Base-by-base conservation (phyloP, 2,329 filamentous ascomycete species). In the Aspergillus amoenus region DNA sequence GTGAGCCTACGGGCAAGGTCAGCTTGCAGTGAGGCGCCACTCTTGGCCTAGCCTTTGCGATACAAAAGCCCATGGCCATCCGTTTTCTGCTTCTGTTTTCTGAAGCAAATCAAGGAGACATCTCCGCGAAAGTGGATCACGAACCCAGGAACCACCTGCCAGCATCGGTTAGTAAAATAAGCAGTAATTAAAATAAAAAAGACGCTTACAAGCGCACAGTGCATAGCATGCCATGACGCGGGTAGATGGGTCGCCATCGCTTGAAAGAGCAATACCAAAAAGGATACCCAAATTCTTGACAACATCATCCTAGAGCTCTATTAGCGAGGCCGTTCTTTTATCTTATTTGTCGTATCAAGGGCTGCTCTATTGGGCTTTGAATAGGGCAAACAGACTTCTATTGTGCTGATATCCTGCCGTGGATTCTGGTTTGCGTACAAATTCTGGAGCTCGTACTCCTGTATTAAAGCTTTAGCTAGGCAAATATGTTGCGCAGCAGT, bases 151-250 rank as follows among this genome's bases (percentile, higher is more conserved):
- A 44, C 66, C 62, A 47, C 67, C 70, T 72, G 42, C 3, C 12
- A 45, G 39, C 2, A 18, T 13, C 24, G 32, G 12, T 58, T 18
- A 55, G 44, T 37, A 15, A 17, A 21, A 11, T 8, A 39, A 15
- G 6, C 43, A 32, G 21, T 9, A 8, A n/a, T 24, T 18, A 37
- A n/a, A 17, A 11, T 37, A 30, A 41, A 18, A 18, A 37, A 37
- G 11, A 12, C 15, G 58, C 68, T 48, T 61, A 71, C 70, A 73
- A 30, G 67, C 69, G 62, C 66, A 69, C 5, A 73, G 60, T 15
- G 69, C 68, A 49, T 73, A 68, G 44, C 70, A 70, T 27, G 70
- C 70, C 62, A 71, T 71, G 24, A 70, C 66, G 27, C 69, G 68
- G 21, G 70, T 55, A 1, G 69, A 65, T n/a, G 68, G 68, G 24